Conservation (phyloP, 805 yeast species). For the Lipomyces yamadae region DNA sequence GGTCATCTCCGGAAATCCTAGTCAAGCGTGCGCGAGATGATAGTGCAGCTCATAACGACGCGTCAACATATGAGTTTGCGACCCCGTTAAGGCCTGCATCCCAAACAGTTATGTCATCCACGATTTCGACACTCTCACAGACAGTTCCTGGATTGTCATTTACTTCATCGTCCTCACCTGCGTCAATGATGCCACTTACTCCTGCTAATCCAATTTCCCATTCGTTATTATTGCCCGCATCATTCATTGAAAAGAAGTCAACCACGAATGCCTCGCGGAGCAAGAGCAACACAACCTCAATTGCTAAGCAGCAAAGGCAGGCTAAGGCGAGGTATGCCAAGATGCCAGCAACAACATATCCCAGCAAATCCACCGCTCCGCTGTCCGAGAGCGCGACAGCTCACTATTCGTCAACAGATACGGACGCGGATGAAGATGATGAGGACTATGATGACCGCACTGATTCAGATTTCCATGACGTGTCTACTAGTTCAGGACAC, state of each 20-base stretch:
- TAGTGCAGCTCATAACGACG: not conserved
- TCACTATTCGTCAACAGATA: slow-evolving; percentile 11
- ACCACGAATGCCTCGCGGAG: slow-evolving; percentile 14
- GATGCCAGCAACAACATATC: not conserved
- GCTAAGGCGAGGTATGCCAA: not conserved
- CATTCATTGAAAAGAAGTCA: slow-evolving; percentile 1
- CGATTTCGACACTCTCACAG: slow-evolving; percentile 17
- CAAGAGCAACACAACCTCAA: not conserved
- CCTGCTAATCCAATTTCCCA: slow-evolving; percentile 21
- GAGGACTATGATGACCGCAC: slow-evolving; percentile 11
- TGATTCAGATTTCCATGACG: not conserved
- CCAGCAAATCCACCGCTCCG: slow-evolving; percentile 6
- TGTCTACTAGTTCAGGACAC: slow-evolving; percentile 9
- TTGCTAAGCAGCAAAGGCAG: not conserved
- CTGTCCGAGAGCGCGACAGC: slow-evolving; percentile 12
- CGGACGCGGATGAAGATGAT: slow-evolving; percentile 25
- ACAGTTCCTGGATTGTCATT: slow-evolving; percentile 32
- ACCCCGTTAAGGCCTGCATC: slow-evolving; percentile 37
- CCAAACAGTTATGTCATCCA: not conserved
- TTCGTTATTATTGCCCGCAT: slow-evolving; percentile 1
- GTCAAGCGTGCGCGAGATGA: slow-evolving; percentile 28
- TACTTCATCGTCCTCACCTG: slow-evolving; percentile 34
- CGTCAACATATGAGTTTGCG: slow-evolving; percentile 15
- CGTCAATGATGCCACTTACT: slow-evolving; percentile 28
- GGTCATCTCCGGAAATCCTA: slow-evolving; percentile 30